phyloP scores from a whole-genome alignment of 163 green algal genomes.

The Scenedesmus sp. region DNA sequence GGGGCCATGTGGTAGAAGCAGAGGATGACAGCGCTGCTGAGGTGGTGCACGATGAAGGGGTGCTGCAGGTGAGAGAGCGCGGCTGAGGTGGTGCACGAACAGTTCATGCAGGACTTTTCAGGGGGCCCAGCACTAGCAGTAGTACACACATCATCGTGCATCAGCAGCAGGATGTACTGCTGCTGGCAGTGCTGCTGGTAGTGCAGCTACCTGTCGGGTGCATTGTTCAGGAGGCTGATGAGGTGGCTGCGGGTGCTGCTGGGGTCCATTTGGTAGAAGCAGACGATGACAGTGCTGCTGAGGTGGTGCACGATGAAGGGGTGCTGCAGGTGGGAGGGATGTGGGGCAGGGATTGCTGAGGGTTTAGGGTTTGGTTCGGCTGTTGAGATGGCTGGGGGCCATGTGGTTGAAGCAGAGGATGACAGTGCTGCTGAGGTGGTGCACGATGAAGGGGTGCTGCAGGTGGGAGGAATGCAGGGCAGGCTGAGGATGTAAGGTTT shows the following conservation, averaged over 20 bases:
- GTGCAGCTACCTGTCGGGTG: not conserved
- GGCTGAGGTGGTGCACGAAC: no score
- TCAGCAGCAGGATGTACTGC: not conserved
- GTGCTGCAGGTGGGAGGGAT: constrained; percentile 28
- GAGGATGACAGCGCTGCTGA: not conserved
- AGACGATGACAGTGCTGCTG: not conserved
- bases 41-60: no score
- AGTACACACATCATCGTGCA: not conserved
- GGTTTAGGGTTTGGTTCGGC: no score
- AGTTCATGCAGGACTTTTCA: no score
- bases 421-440: not conserved
- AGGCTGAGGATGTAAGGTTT: not conserved
- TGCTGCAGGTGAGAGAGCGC: no score
- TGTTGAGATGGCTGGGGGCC: no score
- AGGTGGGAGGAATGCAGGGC: not conserved
- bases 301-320: constrained; percentile 28
- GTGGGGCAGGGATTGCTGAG: no score
- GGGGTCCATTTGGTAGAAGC: not conserved
- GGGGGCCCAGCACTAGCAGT: no score
- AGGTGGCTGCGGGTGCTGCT: no score
- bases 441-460: no score
- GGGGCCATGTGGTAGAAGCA: no score
- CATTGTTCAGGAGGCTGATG: not conserved
- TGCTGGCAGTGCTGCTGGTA: not conserved
- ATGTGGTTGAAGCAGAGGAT: not conserved